A percentile compares a stretch with the other conserved stretches of the same genome.
phyloP scores from a whole-genome alignment of 2,329 filamentous ascomycete species.

The Cladobotryum protrusum region DNA sequence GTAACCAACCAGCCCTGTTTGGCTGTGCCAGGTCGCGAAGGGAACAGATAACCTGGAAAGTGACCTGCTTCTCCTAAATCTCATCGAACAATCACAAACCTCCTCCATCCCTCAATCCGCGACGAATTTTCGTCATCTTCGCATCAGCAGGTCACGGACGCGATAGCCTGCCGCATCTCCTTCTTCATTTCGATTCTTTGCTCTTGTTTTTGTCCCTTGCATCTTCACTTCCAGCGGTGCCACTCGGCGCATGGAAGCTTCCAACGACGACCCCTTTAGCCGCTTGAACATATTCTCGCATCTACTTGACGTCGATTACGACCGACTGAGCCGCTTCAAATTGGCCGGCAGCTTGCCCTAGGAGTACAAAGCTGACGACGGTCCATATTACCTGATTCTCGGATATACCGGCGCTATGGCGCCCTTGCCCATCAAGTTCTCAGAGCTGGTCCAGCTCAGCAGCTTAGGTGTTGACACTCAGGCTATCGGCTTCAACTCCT shows the following conservation, averaged over 20 bases:
- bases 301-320: conserved; percentile 10
- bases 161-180: conserved; percentile 14
- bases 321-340: conserved; percentile 20
- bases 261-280: conserved; percentile 20
- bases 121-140: conserved; percentile 19
- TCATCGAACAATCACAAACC: conserved; percentile 13
- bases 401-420: conserved; percentile 44
- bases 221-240: conserved; percentile 18
- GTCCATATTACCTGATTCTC: conserved; percentile 12
- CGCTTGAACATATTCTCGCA: conserved; percentile 14
- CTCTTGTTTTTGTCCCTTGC: conserved; percentile 16
- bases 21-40: conserved; percentile 11
- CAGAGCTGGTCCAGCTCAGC: conserved; percentile 71
- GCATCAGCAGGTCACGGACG: conserved; percentile 21
- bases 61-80: conserved; percentile 18
- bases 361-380: conserved; percentile 12
- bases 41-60: conserved; percentile 30
- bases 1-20: conserved; percentile 4
- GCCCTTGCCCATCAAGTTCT: conserved; percentile 85
- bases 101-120: conserved; percentile 13
- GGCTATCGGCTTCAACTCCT: conserved; percentile 71
- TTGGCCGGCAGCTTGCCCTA: conserved; percentile 15
- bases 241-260: conserved; percentile 35
- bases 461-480: conserved; percentile 41
- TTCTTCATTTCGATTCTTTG: conserved; percentile 10